Evolutionary conservation across 106 monocot genomes (phyloP), one percentile per base, ranked within the genome.

Genomic region (Ottelia alismoides): DNA sequence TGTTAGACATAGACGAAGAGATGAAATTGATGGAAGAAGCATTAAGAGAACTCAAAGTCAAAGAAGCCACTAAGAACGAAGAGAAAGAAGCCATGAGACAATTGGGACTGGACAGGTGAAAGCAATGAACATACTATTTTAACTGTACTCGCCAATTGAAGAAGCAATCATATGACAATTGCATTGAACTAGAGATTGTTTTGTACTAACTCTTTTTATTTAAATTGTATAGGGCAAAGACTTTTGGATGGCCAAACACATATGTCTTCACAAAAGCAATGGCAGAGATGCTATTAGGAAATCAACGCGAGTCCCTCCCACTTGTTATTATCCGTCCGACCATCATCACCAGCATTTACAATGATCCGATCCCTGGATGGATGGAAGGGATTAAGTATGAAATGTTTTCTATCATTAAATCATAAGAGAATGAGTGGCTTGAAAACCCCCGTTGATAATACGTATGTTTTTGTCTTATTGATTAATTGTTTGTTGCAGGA

Each of bases 251-350:
- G 88, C 83, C 88, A 51, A 88, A 88, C 44, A 88, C 88, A 6
- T 88, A 88, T 51, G 88, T 88, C 10, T 83, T 83, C 54, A 83
- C 88, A 32, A 88, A 88, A 65, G 78, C 88, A 29, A 66, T 88
- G 76, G 88, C 73, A 52, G 88, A 88, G 69, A 88, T 83, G 88
- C 16, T 82, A 27, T 70, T 88, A 30, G 76, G 76, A 26, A 56
- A 76, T 45, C 27, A 53, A 73, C 70, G 83, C 61, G 79, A 64
- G 50, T 61, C 70, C 23, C 11, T 70, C 20, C 76, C 83, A 1
- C 70, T 88, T 19, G 83, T 88, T 43, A 83, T 88, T 16, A 25
- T 88, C 20, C 72, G 88, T 2, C 88, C 88, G 0, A 73, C 76
- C 18, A 83, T 88, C 20, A 88, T 88, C 65, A 88, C 88, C 30